Base-by-base conservation (phyloP, 768 basidiomycete species). In the Boletus rubropictus region DNA sequence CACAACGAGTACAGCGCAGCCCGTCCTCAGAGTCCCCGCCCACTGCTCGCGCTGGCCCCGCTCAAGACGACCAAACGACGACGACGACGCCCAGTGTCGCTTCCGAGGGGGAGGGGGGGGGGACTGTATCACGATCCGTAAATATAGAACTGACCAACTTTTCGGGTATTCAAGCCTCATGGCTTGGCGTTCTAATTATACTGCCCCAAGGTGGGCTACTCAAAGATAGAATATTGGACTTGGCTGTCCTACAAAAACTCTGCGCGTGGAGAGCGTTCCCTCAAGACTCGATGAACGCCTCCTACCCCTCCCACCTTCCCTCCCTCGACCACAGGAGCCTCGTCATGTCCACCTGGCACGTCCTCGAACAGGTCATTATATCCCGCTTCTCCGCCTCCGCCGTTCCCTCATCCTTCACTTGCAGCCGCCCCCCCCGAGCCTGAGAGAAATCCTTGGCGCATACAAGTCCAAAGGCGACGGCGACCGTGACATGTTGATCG, bases 401-500 rank as follows among this genome's bases (percentile, higher is more conserved):
- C 34, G 33, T 22, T 11, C 44, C 20, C n/a, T 46, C 44, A 56
- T 38, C 39, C 11, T n/a, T 34, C 44, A 28, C 32, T 27, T 31
- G 8, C 59, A 89, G 86, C 59, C 81, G 5, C 80, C 90, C 22
- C 88, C 92, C 1, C 90, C 93, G 0, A 82, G 72, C 51, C 74
- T 96, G 36, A 79, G 86, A 39, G 90, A 93, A 57, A 92, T 96
- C 35, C 80, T 96, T 21, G 76, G 78, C 32, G 91, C 92, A 7
- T 96, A 94, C 72, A 76, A 79, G 47, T 69, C 81, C 32, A 88
- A 84, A 59, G 93, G 93, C 50, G 89, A 93, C 51, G 92, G 90
- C 35, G 93, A 96, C 73, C 77, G 92, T 20, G 90, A 94, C 43
- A 86, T 94, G 81, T 74, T 96, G 18, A 75, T 95, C 29, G 80